Evolutionary conservation across 2,329 filamentous ascomycete genomes (phyloP).

Genomic region (Taxawa tesnikishii): DNA sequence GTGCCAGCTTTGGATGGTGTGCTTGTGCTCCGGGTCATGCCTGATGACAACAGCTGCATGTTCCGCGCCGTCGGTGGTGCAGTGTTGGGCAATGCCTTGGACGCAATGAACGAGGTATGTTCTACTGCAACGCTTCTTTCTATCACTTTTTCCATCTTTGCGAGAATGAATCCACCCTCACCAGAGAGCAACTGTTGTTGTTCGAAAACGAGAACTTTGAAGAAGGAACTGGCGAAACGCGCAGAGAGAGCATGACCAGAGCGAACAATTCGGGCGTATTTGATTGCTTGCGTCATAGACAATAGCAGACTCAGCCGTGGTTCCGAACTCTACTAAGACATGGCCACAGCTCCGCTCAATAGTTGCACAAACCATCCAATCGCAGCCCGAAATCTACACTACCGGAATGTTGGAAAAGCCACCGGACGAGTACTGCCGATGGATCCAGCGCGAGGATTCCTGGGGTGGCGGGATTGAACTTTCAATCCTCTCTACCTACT

Average conservation of each 20-base stretch:
- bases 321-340: too few species aligned
- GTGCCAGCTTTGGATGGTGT: constrained; percentile 44
- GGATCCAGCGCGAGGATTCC: constrained; percentile 66
- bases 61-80: constrained; percentile 81
- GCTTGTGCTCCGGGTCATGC: constrained; percentile 78
- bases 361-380: constrained; percentile 66
- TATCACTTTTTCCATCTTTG: not conserved
- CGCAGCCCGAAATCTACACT: constrained; percentile 59
- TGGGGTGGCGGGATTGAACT: constrained; percentile 94
- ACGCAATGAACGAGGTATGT: constrained; percentile 47
- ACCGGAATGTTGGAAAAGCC: constrained; percentile 61
- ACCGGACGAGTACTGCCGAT: constrained; percentile 64
- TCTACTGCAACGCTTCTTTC: not conserved
- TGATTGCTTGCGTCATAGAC: too few species aligned
- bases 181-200: too few species aligned
- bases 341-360: constrained; percentile 61
- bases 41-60: constrained; percentile 89
- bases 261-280: too few species aligned
- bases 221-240: too few species aligned
- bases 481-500: constrained; percentile 70
- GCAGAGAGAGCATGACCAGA: too few species aligned
- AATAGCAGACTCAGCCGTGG: too few species aligned
- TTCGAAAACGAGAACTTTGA: too few species aligned
- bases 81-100: constrained; percentile 51
- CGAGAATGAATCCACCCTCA: not conserved